These are phyloP conservation scores for Sungouiella blattae DNA, from an alignment of 805 yeast genomes.

Conservation along the genomic window DNA sequence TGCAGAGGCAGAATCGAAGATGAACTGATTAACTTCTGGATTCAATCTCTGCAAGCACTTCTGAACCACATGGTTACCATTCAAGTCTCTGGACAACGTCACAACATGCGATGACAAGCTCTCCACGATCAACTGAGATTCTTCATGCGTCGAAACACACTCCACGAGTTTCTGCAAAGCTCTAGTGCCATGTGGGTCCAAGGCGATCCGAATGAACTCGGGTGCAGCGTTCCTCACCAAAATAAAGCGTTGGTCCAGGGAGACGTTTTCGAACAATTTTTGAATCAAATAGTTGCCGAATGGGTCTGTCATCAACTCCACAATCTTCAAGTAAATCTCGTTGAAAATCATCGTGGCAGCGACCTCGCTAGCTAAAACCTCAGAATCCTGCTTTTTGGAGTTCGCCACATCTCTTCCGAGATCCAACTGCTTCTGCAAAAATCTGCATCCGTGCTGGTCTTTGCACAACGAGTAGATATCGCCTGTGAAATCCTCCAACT, in stretches of 20 bases:
- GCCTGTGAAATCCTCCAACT: constrained; percentile 64
- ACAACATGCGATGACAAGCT: constrained; percentile 71
- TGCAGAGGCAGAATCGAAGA: constrained; percentile 77
- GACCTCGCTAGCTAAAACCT: constrained; percentile 24
- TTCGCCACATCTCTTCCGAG: constrained; percentile 24
- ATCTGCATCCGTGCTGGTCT: constrained; percentile 96
- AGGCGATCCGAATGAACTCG: constrained; percentile 72
- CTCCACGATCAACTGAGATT: constrained; percentile 58
- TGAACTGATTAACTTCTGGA: constrained; percentile 74
- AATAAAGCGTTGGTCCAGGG: constrained; percentile 62
- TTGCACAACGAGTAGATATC: constrained; percentile 79
- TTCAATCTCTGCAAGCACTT: constrained; percentile 76
- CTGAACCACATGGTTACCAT: constrained; percentile 96
- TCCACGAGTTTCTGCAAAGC: constrained; percentile 92
- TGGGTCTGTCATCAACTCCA: constrained; percentile 90
- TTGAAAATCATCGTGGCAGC: constrained; percentile 75
- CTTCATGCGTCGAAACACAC: constrained; percentile 68
- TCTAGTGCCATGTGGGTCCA: constrained; percentile 94
- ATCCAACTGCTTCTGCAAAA: constrained; percentile 83
- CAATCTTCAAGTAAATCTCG: constrained; percentile 73
- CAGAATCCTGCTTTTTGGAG: constrained; percentile 3
- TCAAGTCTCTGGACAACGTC: constrained; percentile 76
- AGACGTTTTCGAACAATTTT: constrained; percentile 77
- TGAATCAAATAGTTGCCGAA: constrained; percentile 97
- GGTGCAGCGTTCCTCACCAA: constrained; percentile 71